phyloP scores from a whole-genome alignment of 257 asterid species.

The Solanum tarijense region DNA sequence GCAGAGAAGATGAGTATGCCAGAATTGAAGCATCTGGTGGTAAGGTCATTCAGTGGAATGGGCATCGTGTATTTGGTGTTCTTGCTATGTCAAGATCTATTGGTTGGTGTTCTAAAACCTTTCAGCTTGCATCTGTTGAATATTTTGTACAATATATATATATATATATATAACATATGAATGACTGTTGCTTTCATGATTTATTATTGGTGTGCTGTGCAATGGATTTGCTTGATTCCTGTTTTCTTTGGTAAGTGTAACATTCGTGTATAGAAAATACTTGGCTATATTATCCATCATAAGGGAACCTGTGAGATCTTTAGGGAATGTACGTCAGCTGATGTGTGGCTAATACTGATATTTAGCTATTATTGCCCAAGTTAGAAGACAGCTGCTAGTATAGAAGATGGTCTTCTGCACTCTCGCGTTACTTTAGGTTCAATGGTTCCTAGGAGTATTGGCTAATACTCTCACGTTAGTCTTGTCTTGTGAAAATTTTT shows the following conservation, averaged over 20 bases:
- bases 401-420: background rate
- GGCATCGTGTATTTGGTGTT: conserved; percentile 87
- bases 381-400: background rate
- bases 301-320: background rate
- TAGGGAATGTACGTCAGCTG: background rate
- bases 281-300: background rate
- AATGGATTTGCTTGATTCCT: background rate
- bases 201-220: background rate
- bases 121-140: background rate
- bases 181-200: background rate
- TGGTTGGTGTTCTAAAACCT: conserved; percentile 33
- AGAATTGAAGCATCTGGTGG: conserved; percentile 91
- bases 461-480: background rate
- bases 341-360: background rate
- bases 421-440: background rate
- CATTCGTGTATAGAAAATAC: background rate
- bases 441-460: background rate
- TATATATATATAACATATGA: too few species aligned
- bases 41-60: conserved; percentile 85
- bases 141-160: background rate
- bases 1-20: conserved; percentile 71
- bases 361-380: background rate
- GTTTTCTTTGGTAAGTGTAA: background rate
- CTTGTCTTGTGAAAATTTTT: background rate
- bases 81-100: conserved; percentile 92